Conservation (phyloP, 441 rosid genomes). For the Daphne laureola region DNA sequence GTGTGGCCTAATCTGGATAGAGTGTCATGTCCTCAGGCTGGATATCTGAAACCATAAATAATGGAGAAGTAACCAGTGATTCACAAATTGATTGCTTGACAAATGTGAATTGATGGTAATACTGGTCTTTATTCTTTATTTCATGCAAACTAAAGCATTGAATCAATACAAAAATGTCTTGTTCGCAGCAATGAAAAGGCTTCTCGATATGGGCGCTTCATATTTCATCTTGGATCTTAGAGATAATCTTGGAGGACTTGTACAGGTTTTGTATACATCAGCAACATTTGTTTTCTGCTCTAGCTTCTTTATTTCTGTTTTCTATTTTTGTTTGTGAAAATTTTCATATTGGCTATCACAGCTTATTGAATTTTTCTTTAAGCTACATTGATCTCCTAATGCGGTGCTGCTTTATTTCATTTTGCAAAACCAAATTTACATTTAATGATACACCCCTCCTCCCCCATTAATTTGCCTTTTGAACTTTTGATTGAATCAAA, state of each 20-base stretch:
- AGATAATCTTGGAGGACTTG: slow-evolving; percentile 96
- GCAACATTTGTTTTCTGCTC: background rate
- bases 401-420: too few relatives aligned
- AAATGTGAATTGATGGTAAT: background rate
- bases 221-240: slow-evolving; percentile 85
- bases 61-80: too few relatives aligned
- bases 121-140: background rate
- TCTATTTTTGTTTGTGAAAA: background rate
- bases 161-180: background rate
- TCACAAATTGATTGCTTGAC: too few relatives aligned
- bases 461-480: too few relatives aligned
- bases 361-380: background rate
- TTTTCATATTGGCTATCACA: background rate
- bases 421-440: too few relatives aligned
- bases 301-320: background rate
- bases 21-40: background rate
- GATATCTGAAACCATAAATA: too few relatives aligned
- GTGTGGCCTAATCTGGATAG: too few relatives aligned
- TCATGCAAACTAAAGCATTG: slow-evolving; percentile 1
- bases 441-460: too few relatives aligned
- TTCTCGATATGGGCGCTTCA: slow-evolving; percentile 80
- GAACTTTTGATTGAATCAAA: too few relatives aligned
- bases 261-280: slow-evolving; percentile 42
- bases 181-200: slow-evolving; percentile 75
- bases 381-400: too few relatives aligned